Conservation (phyloP, 805 yeast genomes). For the Wilhelminamyces savonicus region DNA sequence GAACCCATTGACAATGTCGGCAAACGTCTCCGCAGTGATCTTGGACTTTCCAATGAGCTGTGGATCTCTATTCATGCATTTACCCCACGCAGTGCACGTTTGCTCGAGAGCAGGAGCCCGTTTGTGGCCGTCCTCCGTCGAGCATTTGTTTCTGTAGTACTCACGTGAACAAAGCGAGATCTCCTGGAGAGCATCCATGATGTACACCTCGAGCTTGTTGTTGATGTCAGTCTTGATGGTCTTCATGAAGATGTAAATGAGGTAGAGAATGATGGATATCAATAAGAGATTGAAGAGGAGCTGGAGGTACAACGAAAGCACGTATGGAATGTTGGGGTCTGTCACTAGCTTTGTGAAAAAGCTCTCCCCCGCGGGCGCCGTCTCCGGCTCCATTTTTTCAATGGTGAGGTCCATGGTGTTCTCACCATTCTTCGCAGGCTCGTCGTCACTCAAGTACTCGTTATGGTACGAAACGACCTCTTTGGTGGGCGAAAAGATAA, state of each 20-base stretch:
- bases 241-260: constrained; percentile 43
- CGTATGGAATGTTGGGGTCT: constrained; percentile 50
- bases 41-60: constrained; percentile 58
- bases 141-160: constrained; percentile 68
- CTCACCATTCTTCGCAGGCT: constrained; percentile 3
- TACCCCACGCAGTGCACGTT: constrained; percentile 67
- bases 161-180: constrained; percentile 65
- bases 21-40: constrained; percentile 76
- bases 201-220: constrained; percentile 57
- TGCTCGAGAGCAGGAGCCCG: constrained; percentile 73
- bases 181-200: constrained; percentile 53
- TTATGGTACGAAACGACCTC: constrained; percentile 10
- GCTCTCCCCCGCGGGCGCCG: not conserved
- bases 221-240: constrained; percentile 67
- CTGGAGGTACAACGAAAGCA: constrained; percentile 58
- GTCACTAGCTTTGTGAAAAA: constrained; percentile 1
- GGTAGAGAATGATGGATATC: constrained; percentile 43
- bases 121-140: constrained; percentile 32
- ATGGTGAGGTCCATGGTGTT: constrained; percentile 1
- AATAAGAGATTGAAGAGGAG: constrained; percentile 52
- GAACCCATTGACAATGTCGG: constrained; percentile 75
- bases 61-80: constrained; percentile 80
- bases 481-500: constrained; percentile 16
- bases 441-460: constrained; percentile 14
- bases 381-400: not conserved